Evolutionary conservation across 345 rosid genomes (phyloP).

Genomic region (Brassica incana): DNA sequence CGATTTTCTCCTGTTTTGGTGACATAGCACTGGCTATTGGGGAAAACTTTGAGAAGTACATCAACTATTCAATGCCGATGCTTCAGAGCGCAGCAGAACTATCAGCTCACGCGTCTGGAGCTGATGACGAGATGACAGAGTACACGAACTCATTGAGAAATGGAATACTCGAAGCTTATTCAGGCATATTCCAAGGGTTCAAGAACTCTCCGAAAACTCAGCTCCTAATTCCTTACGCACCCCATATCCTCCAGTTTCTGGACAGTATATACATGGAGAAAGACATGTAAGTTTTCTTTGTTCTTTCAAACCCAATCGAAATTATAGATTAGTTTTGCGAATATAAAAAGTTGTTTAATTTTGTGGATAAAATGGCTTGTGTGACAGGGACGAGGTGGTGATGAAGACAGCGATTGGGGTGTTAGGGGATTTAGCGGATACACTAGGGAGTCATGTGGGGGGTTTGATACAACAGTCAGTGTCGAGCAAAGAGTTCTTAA

Average conservation of each 20-base stretch:
- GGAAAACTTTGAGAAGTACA: constrained; percentile 68
- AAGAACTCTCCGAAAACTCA: constrained; percentile 71
- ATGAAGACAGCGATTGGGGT: constrained; percentile 81
- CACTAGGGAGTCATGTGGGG: constrained; percentile 72
- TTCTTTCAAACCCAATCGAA: background rate
- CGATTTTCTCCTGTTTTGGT: constrained; percentile 73
- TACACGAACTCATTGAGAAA: constrained; percentile 71
- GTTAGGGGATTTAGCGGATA: constrained; percentile 78
- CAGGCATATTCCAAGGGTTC: constrained; percentile 80
- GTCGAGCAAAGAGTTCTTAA: constrained; percentile 70
- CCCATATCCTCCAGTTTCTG: constrained; percentile 70
- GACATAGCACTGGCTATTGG: constrained; percentile 78
- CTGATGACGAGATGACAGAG: constrained; percentile 72
- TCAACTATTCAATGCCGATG: constrained; percentile 73
- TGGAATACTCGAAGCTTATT: constrained; percentile 75
- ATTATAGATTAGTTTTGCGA: background rate
- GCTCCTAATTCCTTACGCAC: constrained; percentile 68
- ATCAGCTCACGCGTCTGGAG: constrained; percentile 60
- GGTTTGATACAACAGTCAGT: constrained; percentile 71
- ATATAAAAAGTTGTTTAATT: background rate
- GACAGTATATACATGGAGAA: constrained; percentile 78
- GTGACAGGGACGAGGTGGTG: constrained; percentile 68
- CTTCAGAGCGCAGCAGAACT: constrained; percentile 76
- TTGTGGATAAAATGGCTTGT: background rate
- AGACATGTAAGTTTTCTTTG: constrained; percentile 57